phyloP scores from a whole-genome alignment of 148 eudicot genomes.

The Mesembryanthemum crystallinum region DNA sequence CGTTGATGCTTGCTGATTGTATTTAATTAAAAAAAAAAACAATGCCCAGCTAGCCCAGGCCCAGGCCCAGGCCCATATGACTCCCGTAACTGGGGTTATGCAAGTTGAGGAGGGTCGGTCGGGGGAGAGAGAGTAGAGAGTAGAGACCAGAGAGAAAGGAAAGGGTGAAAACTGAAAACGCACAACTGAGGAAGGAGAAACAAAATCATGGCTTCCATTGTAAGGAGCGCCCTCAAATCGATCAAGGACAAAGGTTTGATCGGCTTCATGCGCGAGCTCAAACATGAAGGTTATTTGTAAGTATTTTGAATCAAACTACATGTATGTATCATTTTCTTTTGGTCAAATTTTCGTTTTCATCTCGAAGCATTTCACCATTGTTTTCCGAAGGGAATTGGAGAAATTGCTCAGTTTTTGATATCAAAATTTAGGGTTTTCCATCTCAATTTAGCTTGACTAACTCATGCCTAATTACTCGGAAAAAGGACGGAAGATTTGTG shows the following conservation, averaged over 20 bases:
- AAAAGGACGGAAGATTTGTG: too few relatives aligned
- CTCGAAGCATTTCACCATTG: neutral
- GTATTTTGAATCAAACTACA: conserved; percentile 15
- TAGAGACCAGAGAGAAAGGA: neutral
- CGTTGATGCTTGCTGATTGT: too few relatives aligned
- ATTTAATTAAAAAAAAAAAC: too few relatives aligned
- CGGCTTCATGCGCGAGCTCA: conserved; percentile 58
- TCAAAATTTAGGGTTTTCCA: conserved; percentile 21
- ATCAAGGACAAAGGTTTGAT: conserved; percentile 69
- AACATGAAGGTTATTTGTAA: conserved; percentile 70
- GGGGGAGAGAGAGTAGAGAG: neutral
- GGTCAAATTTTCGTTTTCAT: neutral
- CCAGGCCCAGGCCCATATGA: neutral
- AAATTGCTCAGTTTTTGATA: neutral
- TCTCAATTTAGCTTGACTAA: neutral
- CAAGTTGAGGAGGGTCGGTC: neutral
- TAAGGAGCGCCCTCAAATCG: conserved; percentile 48
- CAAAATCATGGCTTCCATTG: conserved; percentile 58
- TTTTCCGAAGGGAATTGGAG: neutral
- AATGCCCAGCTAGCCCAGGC: too few relatives aligned
- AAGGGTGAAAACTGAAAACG: neutral
- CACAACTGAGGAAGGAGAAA: conserved; percentile 11
- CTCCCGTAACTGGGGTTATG: neutral
- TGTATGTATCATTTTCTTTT: too few relatives aligned
- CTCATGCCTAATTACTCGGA: neutral